Conservation (phyloP, 1,139 yeast genomes). For the Candida pseudoviswanathii region DNA sequence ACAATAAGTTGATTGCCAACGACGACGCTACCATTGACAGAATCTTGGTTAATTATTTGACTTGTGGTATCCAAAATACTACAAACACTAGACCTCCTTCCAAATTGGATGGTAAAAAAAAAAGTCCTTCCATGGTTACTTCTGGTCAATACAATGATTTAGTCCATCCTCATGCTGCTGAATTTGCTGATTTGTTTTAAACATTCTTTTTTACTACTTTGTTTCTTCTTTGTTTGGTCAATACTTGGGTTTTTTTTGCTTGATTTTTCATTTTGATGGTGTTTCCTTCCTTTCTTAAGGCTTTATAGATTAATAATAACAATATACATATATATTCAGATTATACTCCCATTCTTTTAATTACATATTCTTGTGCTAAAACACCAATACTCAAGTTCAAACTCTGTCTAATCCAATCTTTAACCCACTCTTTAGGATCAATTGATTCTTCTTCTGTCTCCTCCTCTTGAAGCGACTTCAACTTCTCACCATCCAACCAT, state of each 20-base stretch:
- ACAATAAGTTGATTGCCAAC: slow-evolving; percentile 52
- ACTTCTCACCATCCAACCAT: slow-evolving; percentile 67
- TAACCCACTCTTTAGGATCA: slow-evolving; percentile 96
- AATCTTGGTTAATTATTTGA: slow-evolving; percentile 44
- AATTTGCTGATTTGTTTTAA: slow-evolving; percentile 50
- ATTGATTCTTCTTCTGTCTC: slow-evolving; percentile 24
- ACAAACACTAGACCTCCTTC: slow-evolving; percentile 11
- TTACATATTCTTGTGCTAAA: slow-evolving; percentile 86
- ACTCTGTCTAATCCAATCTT: slow-evolving; percentile 87
- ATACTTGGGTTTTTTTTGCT: neutral
- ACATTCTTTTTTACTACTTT: neutral
- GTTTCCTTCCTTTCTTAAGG: neutral
- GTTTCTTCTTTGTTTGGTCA: neutral
- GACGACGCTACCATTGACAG: slow-evolving; percentile 46
- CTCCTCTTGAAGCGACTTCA: slow-evolving; percentile 22
- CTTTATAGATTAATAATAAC: slow-evolving; percentile 4
- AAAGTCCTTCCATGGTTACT: neutral
- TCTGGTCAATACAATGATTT: slow-evolving; percentile 17
- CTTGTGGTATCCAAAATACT: slow-evolving; percentile 40
- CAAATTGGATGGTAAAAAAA: neutral
- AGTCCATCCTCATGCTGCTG: slow-evolving; percentile 51
- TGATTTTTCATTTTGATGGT: neutral
- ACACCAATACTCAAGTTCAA: slow-evolving; percentile 79
- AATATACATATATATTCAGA: neutral
- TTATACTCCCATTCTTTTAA: slow-evolving; percentile 83